Conservation (phyloP, 83 land plant species). For the Picea mariana region DNA sequence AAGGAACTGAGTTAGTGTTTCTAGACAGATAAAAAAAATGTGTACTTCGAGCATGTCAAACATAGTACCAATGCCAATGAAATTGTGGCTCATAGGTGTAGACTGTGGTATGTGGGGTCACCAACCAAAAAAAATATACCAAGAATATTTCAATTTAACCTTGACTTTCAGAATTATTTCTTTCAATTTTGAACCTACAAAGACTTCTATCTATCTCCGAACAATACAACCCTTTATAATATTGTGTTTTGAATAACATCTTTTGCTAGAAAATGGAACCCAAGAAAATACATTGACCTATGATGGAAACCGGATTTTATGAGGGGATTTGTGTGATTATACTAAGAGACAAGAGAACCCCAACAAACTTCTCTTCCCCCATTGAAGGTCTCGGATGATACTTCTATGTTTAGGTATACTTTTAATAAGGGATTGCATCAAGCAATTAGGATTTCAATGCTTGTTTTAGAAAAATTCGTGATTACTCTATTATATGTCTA, state of each 20-base stretch:
- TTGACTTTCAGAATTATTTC: no score
- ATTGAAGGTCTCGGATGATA: slow-evolving; percentile 31
- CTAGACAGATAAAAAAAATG: no score
- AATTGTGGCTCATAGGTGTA: no score
- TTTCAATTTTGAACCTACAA: no score
- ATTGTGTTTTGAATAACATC: slow-evolving; percentile 68
- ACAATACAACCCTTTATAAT: slow-evolving; percentile 41
- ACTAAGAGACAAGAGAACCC: slow-evolving; percentile 22
- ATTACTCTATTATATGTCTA: slow-evolving; percentile 29
- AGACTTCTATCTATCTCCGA: background rate
- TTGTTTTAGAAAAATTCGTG: slow-evolving; percentile 48
- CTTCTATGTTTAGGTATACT: slow-evolving; percentile 22
- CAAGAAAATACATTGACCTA: slow-evolving; percentile 39
- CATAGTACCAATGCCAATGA: no score
- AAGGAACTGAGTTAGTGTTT: no score
- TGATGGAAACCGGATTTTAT: slow-evolving; percentile 79
- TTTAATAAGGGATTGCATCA: slow-evolving; percentile 25
- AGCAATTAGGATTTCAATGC: slow-evolving; percentile 52
- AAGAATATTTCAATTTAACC: no score
- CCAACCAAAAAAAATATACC: no score
- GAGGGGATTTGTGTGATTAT: slow-evolving; percentile 63
- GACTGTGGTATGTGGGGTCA: no score
- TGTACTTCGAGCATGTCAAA: no score
- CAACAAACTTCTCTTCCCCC: slow-evolving; percentile 32
- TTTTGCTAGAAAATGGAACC: slow-evolving; percentile 45